Evolutionary conservation across 768 basidiomycete species (phyloP).

Genomic region (Trametes coccinea): DNA sequence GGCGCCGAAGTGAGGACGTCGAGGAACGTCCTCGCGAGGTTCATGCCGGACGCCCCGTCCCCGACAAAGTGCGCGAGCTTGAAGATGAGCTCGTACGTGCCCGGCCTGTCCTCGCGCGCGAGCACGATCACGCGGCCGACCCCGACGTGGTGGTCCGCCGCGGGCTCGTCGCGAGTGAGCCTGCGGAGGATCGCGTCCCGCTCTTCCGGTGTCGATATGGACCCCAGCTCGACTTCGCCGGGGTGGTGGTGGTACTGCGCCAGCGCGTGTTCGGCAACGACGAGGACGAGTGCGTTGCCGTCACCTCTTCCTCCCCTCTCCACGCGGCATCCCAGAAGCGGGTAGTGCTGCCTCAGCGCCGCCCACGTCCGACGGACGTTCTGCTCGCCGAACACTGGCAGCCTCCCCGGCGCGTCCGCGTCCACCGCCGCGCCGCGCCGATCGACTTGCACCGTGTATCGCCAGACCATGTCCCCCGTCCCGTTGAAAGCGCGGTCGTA

Average conservation of each 20-base stretch:
- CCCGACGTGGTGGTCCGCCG: conserved; percentile 39
- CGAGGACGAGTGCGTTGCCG: conserved; percentile 37
- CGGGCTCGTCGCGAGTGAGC: conserved; percentile 35
- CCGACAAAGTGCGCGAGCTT: conserved; percentile 50
- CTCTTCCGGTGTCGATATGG: conserved; percentile 37
- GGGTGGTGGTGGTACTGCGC: conserved; percentile 26
- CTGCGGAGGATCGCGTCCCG: conserved; percentile 32
- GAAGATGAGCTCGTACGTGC: conserved; percentile 44
- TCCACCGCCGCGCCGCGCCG: conserved; percentile 10
- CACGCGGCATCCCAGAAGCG: conserved; percentile 48
- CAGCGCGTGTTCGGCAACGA: conserved; percentile 43
- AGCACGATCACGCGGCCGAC: conserved; percentile 46
- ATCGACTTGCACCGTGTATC: conserved; percentile 33
- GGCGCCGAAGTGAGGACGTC: conserved; percentile 38
- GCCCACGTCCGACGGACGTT: conserved; percentile 48
- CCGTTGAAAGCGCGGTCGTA: conserved; percentile 28
- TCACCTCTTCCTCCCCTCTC: conserved; percentile 30
- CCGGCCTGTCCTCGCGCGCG: conserved; percentile 37
- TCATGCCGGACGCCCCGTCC: conserved; percentile 47
- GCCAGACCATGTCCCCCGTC: conserved; percentile 45
- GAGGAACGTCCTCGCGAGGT: conserved; percentile 46
- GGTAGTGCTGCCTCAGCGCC: conserved; percentile 48
- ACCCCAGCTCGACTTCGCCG: conserved; percentile 41
- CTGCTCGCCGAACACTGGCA: conserved; percentile 25
- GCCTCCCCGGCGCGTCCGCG: not conserved